Evolutionary conservation across 192 early-diverging fungal species (phyloP).

Genomic region (Backusella sp.): DNA sequence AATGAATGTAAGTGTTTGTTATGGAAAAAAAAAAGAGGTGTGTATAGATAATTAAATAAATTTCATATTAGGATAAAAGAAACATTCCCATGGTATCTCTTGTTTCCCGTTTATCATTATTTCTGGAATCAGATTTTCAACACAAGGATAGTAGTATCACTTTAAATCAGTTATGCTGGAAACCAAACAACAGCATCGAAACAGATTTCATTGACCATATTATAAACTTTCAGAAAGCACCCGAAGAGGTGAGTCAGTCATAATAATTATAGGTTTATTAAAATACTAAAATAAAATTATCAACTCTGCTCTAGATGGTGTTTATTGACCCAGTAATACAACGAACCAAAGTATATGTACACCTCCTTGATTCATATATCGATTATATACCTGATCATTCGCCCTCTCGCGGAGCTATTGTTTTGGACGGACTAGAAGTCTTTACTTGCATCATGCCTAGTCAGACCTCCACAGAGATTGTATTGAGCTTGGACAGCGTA

Average conservation of each 20-base stretch:
- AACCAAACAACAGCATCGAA: conserved; percentile 31
- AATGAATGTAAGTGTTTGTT: conserved; percentile 36
- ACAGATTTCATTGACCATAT: conserved; percentile 52
- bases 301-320: conserved; percentile 29
- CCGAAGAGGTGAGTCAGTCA: conserved; percentile 32
- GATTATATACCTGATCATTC: conserved; percentile 59
- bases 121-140: conserved; percentile 51
- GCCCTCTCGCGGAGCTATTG: conserved; percentile 45
- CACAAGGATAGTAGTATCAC: conserved; percentile 57
- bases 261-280: not conserved
- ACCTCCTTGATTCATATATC: conserved; percentile 55
- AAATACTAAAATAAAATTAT: not conserved
- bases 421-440: conserved; percentile 62
- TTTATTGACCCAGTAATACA: conserved; percentile 46
- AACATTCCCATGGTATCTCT: conserved; percentile 57
- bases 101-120: conserved; percentile 48
- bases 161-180: conserved; percentile 49
- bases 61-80: conserved; percentile 37
- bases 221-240: conserved; percentile 54
- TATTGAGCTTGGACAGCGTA: conserved; percentile 46
- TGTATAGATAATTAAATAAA: no score
- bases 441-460: conserved; percentile 56
- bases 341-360: conserved; percentile 57
- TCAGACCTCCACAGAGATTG: conserved; percentile 54
- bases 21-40: not conserved